Evolutionary conservation across 208 protist species (phyloP).

Genomic region (Crithidia bombi): DNA sequence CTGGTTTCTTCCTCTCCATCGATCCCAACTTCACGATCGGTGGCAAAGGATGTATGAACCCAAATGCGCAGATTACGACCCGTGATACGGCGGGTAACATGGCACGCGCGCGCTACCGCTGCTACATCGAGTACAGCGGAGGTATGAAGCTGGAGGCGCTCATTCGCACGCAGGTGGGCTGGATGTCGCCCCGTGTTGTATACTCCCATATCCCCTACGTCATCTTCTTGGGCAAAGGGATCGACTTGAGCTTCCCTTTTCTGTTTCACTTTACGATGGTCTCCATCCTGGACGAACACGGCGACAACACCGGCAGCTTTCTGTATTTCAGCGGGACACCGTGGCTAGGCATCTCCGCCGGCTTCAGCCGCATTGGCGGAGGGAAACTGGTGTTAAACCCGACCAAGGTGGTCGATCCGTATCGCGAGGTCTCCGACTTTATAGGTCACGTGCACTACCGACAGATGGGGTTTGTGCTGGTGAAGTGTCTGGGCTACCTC

Average conservation of each 20-base stretch:
- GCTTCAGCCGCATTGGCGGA: slow-evolving; percentile 56
- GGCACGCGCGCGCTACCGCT: slow-evolving; percentile 76
- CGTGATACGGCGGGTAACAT: slow-evolving; percentile 74
- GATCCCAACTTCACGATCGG: slow-evolving; percentile 75
- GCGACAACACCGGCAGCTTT: slow-evolving; percentile 76
- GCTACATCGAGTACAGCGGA: slow-evolving; percentile 58
- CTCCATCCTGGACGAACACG: slow-evolving; percentile 81
- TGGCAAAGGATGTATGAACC: slow-evolving; percentile 69
- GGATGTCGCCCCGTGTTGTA: slow-evolving; percentile 84
- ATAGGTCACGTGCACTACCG: slow-evolving; percentile 79
- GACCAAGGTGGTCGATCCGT: slow-evolving; percentile 64
- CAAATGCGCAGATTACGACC: slow-evolving; percentile 84
- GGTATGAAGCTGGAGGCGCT: slow-evolving; percentile 82
- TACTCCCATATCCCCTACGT: slow-evolving; percentile 77
- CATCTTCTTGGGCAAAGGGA: slow-evolving; percentile 76
- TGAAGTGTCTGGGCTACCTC: slow-evolving; percentile 66
- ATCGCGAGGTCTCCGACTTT: slow-evolving; percentile 67
- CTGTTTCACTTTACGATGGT: slow-evolving; percentile 87
- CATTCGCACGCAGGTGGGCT: slow-evolving; percentile 79
- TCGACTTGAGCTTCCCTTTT: slow-evolving; percentile 84
- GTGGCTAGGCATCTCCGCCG: slow-evolving; percentile 73
- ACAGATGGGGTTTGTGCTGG: slow-evolving; percentile 77
- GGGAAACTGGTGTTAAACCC: slow-evolving; percentile 82
- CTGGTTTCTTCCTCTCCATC: slow-evolving; percentile 81
- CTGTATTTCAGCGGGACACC: slow-evolving; percentile 88